phyloP scores from a whole-genome alignment of 148 eudicot species.

The Nepenthes mirabilis region DNA sequence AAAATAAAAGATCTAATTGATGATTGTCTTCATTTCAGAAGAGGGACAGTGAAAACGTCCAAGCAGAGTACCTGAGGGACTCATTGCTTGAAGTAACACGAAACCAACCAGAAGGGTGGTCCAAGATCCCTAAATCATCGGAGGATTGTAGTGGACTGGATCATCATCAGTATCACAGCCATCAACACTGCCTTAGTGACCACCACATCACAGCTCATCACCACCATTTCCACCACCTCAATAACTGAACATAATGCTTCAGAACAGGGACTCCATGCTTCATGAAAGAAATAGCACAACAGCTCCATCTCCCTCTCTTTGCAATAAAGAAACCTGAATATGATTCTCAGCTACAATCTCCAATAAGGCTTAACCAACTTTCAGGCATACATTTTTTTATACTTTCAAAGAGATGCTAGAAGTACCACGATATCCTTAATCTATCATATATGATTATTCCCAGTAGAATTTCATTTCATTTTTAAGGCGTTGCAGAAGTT shows the following conservation, averaged over 20 bases:
- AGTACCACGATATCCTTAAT: too few species aligned
- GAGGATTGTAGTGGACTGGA: constrained; percentile 16
- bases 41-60: constrained; percentile 58
- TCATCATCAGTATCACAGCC: constrained; percentile 5
- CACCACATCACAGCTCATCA: constrained; percentile 27
- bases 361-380: neutral
- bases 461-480: too few species aligned
- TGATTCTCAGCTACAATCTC: neutral
- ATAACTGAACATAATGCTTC: neutral
- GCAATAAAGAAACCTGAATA: neutral
- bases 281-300: neutral
- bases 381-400: too few species aligned
- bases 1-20: neutral
- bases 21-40: constrained; percentile 20
- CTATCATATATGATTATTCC: too few species aligned
- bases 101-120: constrained; percentile 39
- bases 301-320: neutral
- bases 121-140: constrained; percentile 23
- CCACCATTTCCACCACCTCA: constrained; percentile 28
- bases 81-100: constrained; percentile 67
- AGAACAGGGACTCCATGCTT: neutral
- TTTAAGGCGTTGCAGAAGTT: too few species aligned
- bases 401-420: too few species aligned
- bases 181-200: constrained; percentile 21
- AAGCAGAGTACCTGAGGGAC: constrained; percentile 72